Percentiles rank a stretch among this genome's conserved stretches.
These are phyloP conservation scores for Vitis hybrid DNA, from an alignment of 177 flowering plant species.

Conservation along the genomic window DNA sequence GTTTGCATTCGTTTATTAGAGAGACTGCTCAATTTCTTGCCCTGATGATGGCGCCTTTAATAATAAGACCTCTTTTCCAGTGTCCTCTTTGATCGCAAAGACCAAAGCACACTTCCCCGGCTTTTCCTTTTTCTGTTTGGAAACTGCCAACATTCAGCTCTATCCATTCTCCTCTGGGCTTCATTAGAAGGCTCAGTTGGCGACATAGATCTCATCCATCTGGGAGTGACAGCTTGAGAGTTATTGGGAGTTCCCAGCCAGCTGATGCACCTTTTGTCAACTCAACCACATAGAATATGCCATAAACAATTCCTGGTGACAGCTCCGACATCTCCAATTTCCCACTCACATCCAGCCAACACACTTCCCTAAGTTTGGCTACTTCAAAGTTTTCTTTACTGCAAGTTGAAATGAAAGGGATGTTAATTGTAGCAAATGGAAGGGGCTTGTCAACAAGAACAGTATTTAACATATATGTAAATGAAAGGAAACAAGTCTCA, in stretches of 20 bases:
- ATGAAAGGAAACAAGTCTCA: too few relatives aligned
- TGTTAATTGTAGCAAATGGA: too few relatives aligned
- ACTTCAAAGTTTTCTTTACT: too few relatives aligned
- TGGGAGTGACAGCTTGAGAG: slow-evolving; percentile 15
- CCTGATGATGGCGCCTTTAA: slow-evolving; percentile 10
- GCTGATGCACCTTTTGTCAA: slow-evolving; percentile 8
- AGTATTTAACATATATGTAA: too few relatives aligned
- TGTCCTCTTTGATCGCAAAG: background rate
- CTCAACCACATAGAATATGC: slow-evolving; percentile 17
- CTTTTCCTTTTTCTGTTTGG: too few relatives aligned
- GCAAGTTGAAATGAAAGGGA: too few relatives aligned
- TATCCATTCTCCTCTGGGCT: slow-evolving; percentile 24
- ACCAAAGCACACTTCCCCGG: slow-evolving; percentile 15
- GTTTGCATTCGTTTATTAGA: too few relatives aligned
- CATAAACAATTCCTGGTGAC: slow-evolving; percentile 1
- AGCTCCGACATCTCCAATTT: too few relatives aligned
- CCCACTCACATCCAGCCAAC: too few relatives aligned
- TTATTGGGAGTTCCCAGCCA: slow-evolving; percentile 30
- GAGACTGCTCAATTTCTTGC: background rate
- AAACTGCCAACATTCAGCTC: slow-evolving; percentile 21
- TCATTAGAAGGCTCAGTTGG: slow-evolving; percentile 13
- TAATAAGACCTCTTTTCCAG: too few relatives aligned
- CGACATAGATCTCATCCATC: slow-evolving; percentile 1
- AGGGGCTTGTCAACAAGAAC: too few relatives aligned
- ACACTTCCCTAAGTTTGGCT: too few relatives aligned